These are phyloP conservation scores for Solanum hybrid DNA, from an alignment of 305 asterid species.

Conservation along the genomic window DNA sequence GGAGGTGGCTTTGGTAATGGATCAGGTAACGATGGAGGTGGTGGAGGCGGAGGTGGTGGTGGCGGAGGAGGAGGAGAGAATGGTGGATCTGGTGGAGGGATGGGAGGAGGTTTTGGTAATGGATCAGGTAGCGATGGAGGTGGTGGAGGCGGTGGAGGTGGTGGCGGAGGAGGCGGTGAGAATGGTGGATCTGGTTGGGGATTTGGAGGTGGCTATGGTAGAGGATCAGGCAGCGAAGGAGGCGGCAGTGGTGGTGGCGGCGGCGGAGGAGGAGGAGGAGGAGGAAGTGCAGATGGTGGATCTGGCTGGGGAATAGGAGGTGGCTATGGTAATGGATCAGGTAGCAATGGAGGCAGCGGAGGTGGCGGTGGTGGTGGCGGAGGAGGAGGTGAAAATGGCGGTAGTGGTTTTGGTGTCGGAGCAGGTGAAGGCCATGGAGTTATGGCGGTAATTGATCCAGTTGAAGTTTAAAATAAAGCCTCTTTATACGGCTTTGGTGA, in stretches of 20 bases:
- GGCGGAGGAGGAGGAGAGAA: background rate
- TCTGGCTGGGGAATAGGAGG: background rate
- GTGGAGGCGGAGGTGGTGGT: background rate
- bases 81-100: background rate
- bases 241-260: background rate
- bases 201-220: background rate
- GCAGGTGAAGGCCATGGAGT: background rate
- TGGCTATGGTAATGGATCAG: background rate
- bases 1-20: background rate
- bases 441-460: background rate
- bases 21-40: background rate
- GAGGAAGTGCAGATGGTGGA: background rate
- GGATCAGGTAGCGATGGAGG: background rate
- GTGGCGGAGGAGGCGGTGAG: background rate
- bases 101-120: background rate
- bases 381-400: background rate
- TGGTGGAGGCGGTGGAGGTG: rapidly evolving
- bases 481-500: background rate
- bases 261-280: background rate
- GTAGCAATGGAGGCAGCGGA: background rate
- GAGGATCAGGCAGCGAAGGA: background rate
- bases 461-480: background rate
- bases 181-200: background rate
- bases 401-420: background rate
- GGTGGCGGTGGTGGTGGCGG: background rate